Base-by-base conservation (phyloP, 257 asterid species). In the Ilex asprella region DNA sequence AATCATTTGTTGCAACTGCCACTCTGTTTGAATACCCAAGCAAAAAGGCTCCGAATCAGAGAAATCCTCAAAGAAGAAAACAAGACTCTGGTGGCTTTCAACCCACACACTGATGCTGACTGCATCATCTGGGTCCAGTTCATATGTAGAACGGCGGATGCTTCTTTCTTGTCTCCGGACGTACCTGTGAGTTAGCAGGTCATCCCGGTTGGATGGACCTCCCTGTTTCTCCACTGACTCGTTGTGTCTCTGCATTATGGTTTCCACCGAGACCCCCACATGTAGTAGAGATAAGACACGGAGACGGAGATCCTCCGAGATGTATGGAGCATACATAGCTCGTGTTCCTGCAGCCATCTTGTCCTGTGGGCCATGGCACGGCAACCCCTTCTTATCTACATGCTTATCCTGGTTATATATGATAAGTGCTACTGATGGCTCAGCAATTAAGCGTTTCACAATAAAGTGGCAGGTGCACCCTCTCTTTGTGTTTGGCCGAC, bases 1-100 rank as follows among this genome's bases (percentile, higher is more conserved):
- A 75, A 93, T 93, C 95, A 93, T 84, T 67, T 89, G 99, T 66
- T 89, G 99, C 81, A 93, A 79, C 79, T 93, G 99, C 97, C 99
- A 93, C 61, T 93, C 99, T 41, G 97, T 85, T 75, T 93, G 99
- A 74, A 93, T 89, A 30, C 99, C 99, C 74, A 93, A 74, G 66
- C 76, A 75, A 52, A 85, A 84, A 71, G 99, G 91, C 58, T 74
- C 88, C 15, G 95, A 80, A 75, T 87, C 89, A 56, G 96, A 84
- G 74, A 86, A 83, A 65, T 89, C 87, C 78, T 89, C 79, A 55
- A 80, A 87, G 81, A 82, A 93, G 91, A 93, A 93, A 63, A 93
- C 77, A 47, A 71, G 79, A 71, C 67, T 79, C 74, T 70, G 94
- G 74, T 89, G 91, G 79, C 76, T 78, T 66, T 81, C 84, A 66